These are phyloP conservation scores for Penicillium alfredii DNA, from an alignment of 495 filamentous ascomycete genomes.

Conservation along the genomic window DNA sequence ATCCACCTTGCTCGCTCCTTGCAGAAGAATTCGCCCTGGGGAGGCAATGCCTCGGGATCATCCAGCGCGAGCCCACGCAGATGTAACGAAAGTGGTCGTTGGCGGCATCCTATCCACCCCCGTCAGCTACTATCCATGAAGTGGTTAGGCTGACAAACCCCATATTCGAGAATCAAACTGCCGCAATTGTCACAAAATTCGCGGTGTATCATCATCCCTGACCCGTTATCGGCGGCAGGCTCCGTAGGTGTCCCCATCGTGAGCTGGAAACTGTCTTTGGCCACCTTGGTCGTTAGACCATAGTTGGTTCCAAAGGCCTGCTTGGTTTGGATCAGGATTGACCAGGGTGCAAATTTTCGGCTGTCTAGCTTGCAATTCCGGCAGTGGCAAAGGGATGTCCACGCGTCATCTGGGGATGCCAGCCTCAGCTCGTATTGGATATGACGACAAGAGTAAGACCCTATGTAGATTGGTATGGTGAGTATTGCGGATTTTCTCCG, in stretches of 20 bases:
- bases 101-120: slow-evolving; percentile 39
- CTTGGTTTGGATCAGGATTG: too few species aligned
- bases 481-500: not conserved
- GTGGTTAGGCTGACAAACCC: slow-evolving; percentile 31
- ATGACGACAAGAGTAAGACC: slow-evolving; percentile 45
- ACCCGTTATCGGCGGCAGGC: slow-evolving; percentile 53
- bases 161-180: slow-evolving; percentile 58
- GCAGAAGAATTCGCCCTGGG: slow-evolving; percentile 69
- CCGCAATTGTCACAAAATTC: slow-evolving; percentile 63
- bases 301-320: slow-evolving; percentile 61
- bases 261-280: slow-evolving; percentile 39
- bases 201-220: slow-evolving; percentile 47
- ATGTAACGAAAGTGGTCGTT: slow-evolving; percentile 57
- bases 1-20: slow-evolving; percentile 53
- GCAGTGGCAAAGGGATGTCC: slow-evolving; percentile 63
- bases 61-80: slow-evolving; percentile 60
- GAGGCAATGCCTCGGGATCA: slow-evolving; percentile 52
- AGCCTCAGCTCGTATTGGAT: slow-evolving; percentile 44
- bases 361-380: slow-evolving; percentile 48
- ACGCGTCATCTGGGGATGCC: slow-evolving; percentile 46
- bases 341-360: not conserved
- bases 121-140: slow-evolving; percentile 1
- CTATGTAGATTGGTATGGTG: slow-evolving; percentile 32
- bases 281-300: slow-evolving; percentile 59
- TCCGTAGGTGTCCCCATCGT: slow-evolving; percentile 39